Evolutionary conservation across 805 yeast genomes (phyloP).

Genomic region (Starmerella sp.): DNA sequence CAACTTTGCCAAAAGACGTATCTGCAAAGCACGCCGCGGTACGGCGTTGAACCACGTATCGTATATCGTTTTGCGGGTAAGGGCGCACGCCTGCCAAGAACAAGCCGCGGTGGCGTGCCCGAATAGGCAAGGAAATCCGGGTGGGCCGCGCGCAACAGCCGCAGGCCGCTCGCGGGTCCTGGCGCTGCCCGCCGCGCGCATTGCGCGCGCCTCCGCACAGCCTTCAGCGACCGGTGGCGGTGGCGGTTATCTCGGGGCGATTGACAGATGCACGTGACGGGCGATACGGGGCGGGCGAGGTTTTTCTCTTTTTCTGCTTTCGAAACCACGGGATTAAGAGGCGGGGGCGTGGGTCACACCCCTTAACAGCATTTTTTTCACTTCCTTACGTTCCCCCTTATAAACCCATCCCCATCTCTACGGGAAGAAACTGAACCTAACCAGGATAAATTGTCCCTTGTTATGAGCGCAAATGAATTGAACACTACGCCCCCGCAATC

Average conservation of each 20-base stretch:
- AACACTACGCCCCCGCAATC: conserved; percentile 9
- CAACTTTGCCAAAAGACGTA: too few relatives aligned
- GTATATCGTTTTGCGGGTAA: too few relatives aligned
- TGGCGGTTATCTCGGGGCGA: conserved; percentile 1
- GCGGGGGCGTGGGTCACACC: not conserved
- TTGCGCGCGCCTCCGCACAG: too few relatives aligned
- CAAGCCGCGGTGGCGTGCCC: too few relatives aligned
- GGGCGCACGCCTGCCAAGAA: too few relatives aligned
- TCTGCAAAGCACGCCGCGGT: too few relatives aligned
- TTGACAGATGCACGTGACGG: not conserved
- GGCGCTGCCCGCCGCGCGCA: too few relatives aligned
- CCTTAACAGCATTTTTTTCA: conserved; percentile 6
- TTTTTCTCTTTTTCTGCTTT: not conserved
- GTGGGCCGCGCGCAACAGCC: too few relatives aligned
- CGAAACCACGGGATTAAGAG: not conserved
- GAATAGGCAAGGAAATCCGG: too few relatives aligned
- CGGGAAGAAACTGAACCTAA: conserved; percentile 1
- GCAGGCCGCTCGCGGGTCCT: too few relatives aligned
- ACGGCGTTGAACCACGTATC: too few relatives aligned
- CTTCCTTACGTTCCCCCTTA: not conserved
- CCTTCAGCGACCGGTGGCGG: not conserved
- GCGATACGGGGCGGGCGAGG: not conserved
- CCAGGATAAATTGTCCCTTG: not conserved
- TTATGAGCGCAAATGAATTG: conserved; percentile 21
- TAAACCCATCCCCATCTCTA: conserved; percentile 1